Base-by-base conservation (phyloP, 495 filamentous ascomycete genomes). In the Penicillium egyptiacum region DNA sequence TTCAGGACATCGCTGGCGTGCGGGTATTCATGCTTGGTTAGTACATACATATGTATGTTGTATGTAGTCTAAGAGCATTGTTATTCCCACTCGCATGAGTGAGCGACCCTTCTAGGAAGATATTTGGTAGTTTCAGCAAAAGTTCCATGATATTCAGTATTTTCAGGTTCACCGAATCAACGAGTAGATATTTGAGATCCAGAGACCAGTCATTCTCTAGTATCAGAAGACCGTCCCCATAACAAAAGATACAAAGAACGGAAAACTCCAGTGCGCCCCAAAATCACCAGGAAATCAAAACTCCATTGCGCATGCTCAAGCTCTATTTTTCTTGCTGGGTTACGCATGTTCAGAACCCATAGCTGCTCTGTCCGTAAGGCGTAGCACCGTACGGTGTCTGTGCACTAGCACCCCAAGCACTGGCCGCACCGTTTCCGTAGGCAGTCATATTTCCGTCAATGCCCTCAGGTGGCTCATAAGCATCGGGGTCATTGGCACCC, bases 381-480 rank as follows among this genome's bases (percentile, higher is more conserved):
- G 90, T 93, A 7, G 87, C 83, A 8, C 85, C 87, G 48, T 87
- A 88, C 1, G 81, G 83, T 6, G 83, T 86, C 46, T 82, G 74
- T 3, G 75, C 75, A 50, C 75, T 81, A 28, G 73, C 81, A 42
- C 85, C 87, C 85, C 88, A 91, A 5, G 81, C 76, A 62, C 83
- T 86, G 43, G 80, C 73, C 12, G 80, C 84, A 22, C 75, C 80
- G 37, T 79, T 83, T 51, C 82, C 83, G 65, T 88, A 92, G 7
- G 89, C 85, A 16, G 90, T 92, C n/a, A 86, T 85, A 57, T 86
- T 91, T 5, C 89, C 90, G 52, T 90, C 86, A 17, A 78, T 77
- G 12, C 77, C 82, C 35, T 83, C 82, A 31, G 81, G 82, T 49
- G 81, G 82, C 59, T 81, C 81, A 55, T 80, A 77, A 11, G 72